Evolutionary conservation across 129 eudicot genomes (phyloP), one percentile per base, ranked within the genome.

Genomic region (Ambrosia artemisiifolia): DNA sequence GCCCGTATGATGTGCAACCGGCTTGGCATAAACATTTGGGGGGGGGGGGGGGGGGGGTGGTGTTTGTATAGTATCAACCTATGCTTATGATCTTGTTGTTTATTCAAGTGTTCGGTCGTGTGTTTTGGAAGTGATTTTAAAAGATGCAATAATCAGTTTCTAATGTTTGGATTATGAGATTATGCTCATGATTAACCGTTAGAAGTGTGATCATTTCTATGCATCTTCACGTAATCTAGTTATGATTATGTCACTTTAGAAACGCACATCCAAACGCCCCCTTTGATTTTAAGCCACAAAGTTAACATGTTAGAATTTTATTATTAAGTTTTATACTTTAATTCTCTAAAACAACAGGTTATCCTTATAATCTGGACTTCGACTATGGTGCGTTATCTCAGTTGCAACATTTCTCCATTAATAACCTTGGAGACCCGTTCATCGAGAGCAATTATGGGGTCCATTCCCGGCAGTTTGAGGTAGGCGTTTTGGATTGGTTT

Each of bases 391-490:
- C 98, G 49, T 83, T 94, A 33, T 78, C 82, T 28, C 98, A 94
- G 64, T 82, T 94, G 81, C 98, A 90, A 68, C 98, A 94, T 86
- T 94, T 92, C 82, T 90, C 98, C 48, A 94, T 94, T 3, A 94
- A 94, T 79, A 94, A 94, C 72, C 91, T 94, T 2, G 98, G 98
- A 16, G 98, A 94, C 82, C 98, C 98, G 18, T 93, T 93, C 70
- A 93, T 93, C 24, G 98, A 94, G 81, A 94, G 98, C 87, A 94
- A 94, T 77, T 94, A 94, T 60, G 98, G 95, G 57, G 98, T 94
- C 65, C 98, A 94, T 72, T 94, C 98, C 18, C 88, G 98, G 67
- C 97, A 92, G 75, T 94, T 94, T 86, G 98, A 94, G 87, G 95
- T 94, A 65, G 98, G 98, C 42, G 98, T 94, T 42, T 77, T 94